Base-by-base conservation (phyloP, 164 flowering plant species). In the Stephania yunnanensis region DNA sequence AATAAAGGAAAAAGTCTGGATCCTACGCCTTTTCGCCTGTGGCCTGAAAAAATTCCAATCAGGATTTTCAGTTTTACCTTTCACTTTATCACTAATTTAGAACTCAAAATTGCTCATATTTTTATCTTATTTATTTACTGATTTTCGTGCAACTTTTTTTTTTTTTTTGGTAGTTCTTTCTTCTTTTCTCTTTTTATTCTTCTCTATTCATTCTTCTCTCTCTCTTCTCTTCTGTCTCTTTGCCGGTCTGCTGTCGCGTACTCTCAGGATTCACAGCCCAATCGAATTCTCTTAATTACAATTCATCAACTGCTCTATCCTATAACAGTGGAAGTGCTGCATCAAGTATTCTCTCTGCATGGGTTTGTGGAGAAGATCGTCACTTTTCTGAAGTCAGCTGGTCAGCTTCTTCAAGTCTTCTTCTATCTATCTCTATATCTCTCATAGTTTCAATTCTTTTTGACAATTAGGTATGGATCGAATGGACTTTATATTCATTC, bases 371-470 rank as follows among this genome's bases (percentile, higher is more conserved):
- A 95, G 91, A 94, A 95, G 94, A 90, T 95, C 77, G 99, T 95
- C 86, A 95, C 99, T 0, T 95, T 95, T 86, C 98, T 93, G 92
- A 95, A 95, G 91, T 91, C 98, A 73, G 99, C 99, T 81, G 99
- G 99, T 95, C 92, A 93, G 98, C 90, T 84, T 87, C 87, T 85
- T 81, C 83, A 78, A 84, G 90, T 87, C 85, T 87, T 80, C 87
- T 77, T 82, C 66, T 78, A 68, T 80, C 68, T 79, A 29, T 78
- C 71, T 69, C 3, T 52, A n/a, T 58, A 29, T 71, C 65, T 52
- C 65, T 71, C 44, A 12, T 71, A 15, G 9, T 46, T 17, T 17
- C 48, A 69, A 5, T 36, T 69, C 46, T 44, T 15, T 61, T 61
- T 17, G 25, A 20, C n/a, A 61, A 61, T 61, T 61, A 25, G 9